These are phyloP conservation scores for Carallia brachiata DNA, from an alignment of 345 rosid species.

Conservation along the genomic window DNA sequence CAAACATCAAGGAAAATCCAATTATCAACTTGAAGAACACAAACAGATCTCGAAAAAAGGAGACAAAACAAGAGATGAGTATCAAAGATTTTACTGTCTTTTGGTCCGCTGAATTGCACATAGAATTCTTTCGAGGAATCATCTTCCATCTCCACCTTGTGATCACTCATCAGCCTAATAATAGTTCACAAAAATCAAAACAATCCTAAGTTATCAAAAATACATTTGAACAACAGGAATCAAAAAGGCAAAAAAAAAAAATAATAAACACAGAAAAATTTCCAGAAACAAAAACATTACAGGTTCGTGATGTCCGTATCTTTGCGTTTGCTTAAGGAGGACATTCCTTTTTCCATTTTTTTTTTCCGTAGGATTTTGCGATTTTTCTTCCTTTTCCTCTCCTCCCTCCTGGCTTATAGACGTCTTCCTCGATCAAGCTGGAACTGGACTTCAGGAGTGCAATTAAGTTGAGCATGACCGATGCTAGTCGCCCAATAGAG, in stretches of 20 bases:
- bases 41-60: conserved; percentile 9
- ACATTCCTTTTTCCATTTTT: conserved; percentile 40
- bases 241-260: not conserved
- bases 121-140: conserved; percentile 96
- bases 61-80: conserved; percentile 17
- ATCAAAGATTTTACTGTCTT: conserved; percentile 62
- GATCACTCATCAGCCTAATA: conserved; percentile 97
- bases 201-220: not conserved
- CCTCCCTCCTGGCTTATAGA: too few species aligned
- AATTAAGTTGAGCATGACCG: too few species aligned
- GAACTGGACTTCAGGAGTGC: too few species aligned
- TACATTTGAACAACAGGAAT: not conserved
- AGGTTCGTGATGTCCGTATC: conserved; percentile 99
- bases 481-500: too few species aligned
- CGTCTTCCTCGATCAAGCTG: too few species aligned
- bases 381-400: too few species aligned
- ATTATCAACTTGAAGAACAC: not conserved
- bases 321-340: conserved; percentile 99
- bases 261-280: not conserved
- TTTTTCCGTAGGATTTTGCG: too few species aligned
- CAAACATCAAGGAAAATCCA: conserved; percentile 10
- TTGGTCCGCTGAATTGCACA: conserved; percentile 96
- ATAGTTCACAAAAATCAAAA: conserved; percentile 9
- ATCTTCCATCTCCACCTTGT: conserved; percentile 96
- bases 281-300: conserved; percentile 35